Conservation (phyloP, 2,329 filamentous ascomycete genomes). For the Plenodomus biglobosus region DNA sequence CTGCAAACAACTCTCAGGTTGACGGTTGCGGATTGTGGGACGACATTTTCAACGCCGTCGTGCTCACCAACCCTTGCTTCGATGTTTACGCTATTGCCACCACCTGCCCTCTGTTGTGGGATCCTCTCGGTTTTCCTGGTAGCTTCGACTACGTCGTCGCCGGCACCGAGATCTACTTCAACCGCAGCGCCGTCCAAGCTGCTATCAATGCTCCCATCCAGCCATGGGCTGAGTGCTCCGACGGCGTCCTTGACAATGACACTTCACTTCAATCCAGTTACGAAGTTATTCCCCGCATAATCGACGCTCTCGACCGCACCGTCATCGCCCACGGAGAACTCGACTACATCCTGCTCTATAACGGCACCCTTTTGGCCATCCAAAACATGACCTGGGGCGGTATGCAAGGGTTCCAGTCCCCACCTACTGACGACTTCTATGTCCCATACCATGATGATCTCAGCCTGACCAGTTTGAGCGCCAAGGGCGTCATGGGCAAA, state of each 20-base stretch:
- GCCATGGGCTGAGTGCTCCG: slow-evolving; percentile 61
- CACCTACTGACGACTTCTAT: slow-evolving; percentile 65
- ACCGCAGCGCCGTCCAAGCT: slow-evolving; percentile 67
- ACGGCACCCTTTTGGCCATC: slow-evolving; percentile 70
- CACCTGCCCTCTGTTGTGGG: slow-evolving; percentile 70
- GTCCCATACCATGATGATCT: slow-evolving; percentile 64
- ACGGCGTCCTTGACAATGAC: slow-evolving; percentile 54
- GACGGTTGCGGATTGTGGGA: slow-evolving; percentile 61
- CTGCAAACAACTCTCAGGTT: slow-evolving; percentile 49
- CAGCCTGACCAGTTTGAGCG: slow-evolving; percentile 54
- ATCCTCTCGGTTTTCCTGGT: slow-evolving; percentile 70
- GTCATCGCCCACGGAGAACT: slow-evolving; percentile 72
- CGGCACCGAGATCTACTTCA: slow-evolving; percentile 67
- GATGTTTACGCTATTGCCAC: slow-evolving; percentile 73
- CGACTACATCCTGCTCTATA: slow-evolving; percentile 68
- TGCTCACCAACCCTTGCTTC: slow-evolving; percentile 72
- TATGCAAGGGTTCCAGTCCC: slow-evolving; percentile 65
- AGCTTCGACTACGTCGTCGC: slow-evolving; percentile 63
- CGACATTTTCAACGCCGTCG: slow-evolving; percentile 57
- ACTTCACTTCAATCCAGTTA: slow-evolving; percentile 57
- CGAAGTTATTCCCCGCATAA: slow-evolving; percentile 67
- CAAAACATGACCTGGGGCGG: slow-evolving; percentile 84
- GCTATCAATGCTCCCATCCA: slow-evolving; percentile 65
- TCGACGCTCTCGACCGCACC: slow-evolving; percentile 70
- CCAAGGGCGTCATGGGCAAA: slow-evolving; percentile 68